phyloP scores from a whole-genome alignment of 306 rosid genomes.

The Spatholobus suberectus region DNA sequence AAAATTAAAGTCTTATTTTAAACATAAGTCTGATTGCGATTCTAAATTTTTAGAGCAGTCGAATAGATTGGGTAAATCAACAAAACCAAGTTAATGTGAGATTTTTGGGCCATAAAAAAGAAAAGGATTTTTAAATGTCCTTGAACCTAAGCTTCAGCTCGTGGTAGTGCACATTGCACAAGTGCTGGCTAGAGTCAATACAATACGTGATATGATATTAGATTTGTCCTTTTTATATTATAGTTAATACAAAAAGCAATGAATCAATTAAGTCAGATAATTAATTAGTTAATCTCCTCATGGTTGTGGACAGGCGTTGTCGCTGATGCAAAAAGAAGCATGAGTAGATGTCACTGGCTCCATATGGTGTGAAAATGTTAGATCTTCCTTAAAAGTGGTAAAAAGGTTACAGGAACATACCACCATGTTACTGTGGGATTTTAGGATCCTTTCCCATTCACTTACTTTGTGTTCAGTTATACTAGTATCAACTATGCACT shows the following conservation, averaged over 20 bases:
- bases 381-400: slow-evolving; percentile 57
- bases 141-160: not conserved
- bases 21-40: not conserved
- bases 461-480: not conserved
- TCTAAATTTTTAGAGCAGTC: not conserved
- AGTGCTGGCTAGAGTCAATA: slow-evolving; percentile 36
- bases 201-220: slow-evolving; percentile 24
- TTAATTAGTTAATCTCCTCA: slow-evolving; percentile 31
- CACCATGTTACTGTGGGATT: slow-evolving; percentile 18
- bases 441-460: not conserved
- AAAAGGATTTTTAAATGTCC: not conserved
- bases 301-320: slow-evolving; percentile 18
- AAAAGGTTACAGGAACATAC: slow-evolving; percentile 37
- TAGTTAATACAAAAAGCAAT: slow-evolving; percentile 40
- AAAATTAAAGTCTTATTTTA: not conserved
- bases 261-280: slow-evolving; percentile 30
- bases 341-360: slow-evolving; percentile 18
- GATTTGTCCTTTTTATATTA: slow-evolving; percentile 45
- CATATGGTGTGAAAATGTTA: slow-evolving; percentile 50
- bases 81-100: slow-evolving; percentile 27
- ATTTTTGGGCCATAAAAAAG: slow-evolving; percentile 31
- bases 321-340: not conserved
- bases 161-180: slow-evolving; percentile 22
- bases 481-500: too few species aligned
- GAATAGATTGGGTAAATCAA: not conserved